Evolutionary conservation across 2,329 filamentous ascomycete genomes (phyloP), one percentile per base, ranked within the genome.

Genomic region (Clarireedia sp.): DNA sequence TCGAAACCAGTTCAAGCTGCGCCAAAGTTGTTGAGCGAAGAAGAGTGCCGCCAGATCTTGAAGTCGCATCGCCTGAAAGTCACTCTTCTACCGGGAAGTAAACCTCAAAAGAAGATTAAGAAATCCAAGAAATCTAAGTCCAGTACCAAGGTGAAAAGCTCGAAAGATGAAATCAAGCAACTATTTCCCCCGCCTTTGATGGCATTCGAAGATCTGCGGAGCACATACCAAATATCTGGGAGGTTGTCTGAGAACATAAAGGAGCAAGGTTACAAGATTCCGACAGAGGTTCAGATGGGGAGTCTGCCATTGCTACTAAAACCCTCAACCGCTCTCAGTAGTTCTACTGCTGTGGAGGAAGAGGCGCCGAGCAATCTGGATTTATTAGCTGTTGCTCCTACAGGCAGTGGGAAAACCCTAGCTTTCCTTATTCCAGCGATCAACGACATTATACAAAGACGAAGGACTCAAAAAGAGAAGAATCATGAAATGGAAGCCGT

Each of bases 371-470:
- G 48, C 7, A 53, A 62, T 46, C 75, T 92, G 4, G 86, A 99
- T 73, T 82, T 99, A 40, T 72, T 99, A 60, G 89, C 89, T 0
- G 84, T 97, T 44, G 94, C 94, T 3, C 94, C 94, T 1, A 99
- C 94, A 0, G 94, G 94, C 23, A 97, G 92, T 69, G 94, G 94
- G 45, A 99, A 99, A 76, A 99, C 94, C 0, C 75, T 99, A 60
- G 90, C 90, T 17, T 99, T 96, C 66, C 72, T 97, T 64, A 87
- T 99, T 43, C 91, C 92, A 0, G 79, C 90, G 3, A 83, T 99
- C 63, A 86, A 95, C 67, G 79, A 81, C 46, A 83, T 95, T 43
- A 75, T 89, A 62, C 76, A 78, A 58, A 73, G 79, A 52, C 76
- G 40, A 72, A 76, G 62, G 69, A 67, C 37, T 51, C 63, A 46